Base-by-base conservation (phyloP, 345 rosid species). In the Iberis pinnata region DNA sequence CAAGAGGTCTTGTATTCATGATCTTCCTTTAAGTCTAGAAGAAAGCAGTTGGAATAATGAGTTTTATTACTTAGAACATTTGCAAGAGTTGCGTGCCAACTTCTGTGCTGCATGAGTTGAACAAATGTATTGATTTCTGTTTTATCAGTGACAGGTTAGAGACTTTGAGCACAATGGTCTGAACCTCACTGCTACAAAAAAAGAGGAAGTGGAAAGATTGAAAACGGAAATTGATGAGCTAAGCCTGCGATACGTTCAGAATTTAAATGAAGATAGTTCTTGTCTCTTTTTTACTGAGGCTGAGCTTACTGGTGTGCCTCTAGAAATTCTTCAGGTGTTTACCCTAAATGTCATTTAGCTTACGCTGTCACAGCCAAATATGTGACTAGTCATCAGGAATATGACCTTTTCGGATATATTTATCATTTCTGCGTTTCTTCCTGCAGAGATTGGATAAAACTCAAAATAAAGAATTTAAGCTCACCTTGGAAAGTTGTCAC, bases 91-190 rank as follows among this genome's bases (percentile, higher is more conserved):
- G 16, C 24, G 43, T 29, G 60, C 32, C 35, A 10, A 43, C 18
- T 44, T 62, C 17, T 26, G 18, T 17, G 42, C 37, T 56, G 49
- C 16, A 11, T 55, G 31, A 50, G 31, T 63, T 66, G 55, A 60
- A 40, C 56, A 8, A 64, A 68, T 56, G 33, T 66, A 26, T 70
- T 80, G 75, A 76, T 73, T 52, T 43, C 65, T 74, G 71, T 71
- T 65, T 65, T 61, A 74, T 74, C 83, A 79, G 89, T 92, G 95
- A 87, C 96, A 87, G 96, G 80, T 92, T 43, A 82, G 75, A 77
- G 95, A 92, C 58, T 87, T 82, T 25, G 96, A 92, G 81, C 63
- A 75, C 61, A 87, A 77, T 77, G 98, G 96, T 66, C 64, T 87
- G 68, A 77, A 82, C 73, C 98, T 92, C 64, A 78, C 95, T 55